Base-by-base conservation (phyloP, 2,329 filamentous ascomycete genomes). In the Pseudogymnoascus sp. region DNA sequence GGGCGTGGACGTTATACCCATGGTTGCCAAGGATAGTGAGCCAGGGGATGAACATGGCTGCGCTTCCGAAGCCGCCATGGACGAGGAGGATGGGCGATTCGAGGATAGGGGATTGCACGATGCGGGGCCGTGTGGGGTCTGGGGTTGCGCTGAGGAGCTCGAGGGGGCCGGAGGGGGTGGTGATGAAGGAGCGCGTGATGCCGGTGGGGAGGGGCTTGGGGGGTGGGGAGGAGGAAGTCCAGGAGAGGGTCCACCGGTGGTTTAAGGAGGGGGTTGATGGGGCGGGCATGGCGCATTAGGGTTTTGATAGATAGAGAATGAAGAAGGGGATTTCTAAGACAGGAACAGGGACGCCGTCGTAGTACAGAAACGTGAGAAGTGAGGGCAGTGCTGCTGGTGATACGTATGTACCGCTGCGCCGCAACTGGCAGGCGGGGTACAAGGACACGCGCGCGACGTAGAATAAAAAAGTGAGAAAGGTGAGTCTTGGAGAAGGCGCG, bases 41-140 rank as follows among this genome's bases (percentile, higher is more conserved):
- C 68, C 75, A 77, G 7, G 71, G 63, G 12, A 76, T 66, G 73
- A 76, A 80, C 31, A 77, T 71, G 4, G 71, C 66, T 1, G 77
- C 78, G 51, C 69, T 73, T 23, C 77, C 77, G 65, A 77, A 72
- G n/a, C 69, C 70, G 64, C 76, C 76, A 64, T 79, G 77, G 36
- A 73, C 71, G 71, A 79, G 77, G 69, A 78, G 73, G 26, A 79
- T 67, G 2, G 72, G 70, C 16, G 71, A 71, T 29, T 69, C 68
- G 14, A 36, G 59, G 26, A 26, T 16, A 8, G 16, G 34, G 11
- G 36, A 18, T 3, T 12, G 14, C 2, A 34, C 26, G 29, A 16
- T 37, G 11, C 26, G 29, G 12, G 54, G 10, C 18, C 64, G 47
- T 12, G 45, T 23, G 21, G 21, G 29, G 4, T 21, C 3, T 8